These are phyloP conservation scores for Neocallimastix lanati DNA, from an alignment of 192 early-diverging fungal species.

Conservation along the genomic window DNA sequence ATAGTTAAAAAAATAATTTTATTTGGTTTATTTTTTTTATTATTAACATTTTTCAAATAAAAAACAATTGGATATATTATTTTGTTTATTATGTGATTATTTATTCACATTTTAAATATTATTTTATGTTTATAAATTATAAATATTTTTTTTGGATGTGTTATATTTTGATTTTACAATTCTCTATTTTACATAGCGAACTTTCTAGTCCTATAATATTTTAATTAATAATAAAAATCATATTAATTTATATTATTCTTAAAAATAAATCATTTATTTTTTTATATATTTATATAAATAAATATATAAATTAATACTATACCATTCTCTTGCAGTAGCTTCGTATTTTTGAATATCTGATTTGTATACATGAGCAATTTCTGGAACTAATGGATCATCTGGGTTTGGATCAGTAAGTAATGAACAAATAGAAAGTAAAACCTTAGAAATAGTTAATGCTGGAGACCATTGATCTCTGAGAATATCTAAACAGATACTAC, in stretches of 20 bases:
- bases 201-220: background rate
- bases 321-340: background rate
- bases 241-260: background rate
- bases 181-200: background rate
- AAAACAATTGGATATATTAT: no score
- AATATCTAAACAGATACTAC: constrained; percentile 95
- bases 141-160: no score
- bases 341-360: constrained; percentile 29
- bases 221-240: background rate
- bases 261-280: no score
- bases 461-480: constrained; percentile 98
- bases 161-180: background rate
- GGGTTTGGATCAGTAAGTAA: constrained; percentile 98
- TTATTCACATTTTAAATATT: background rate
- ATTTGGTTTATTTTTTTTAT: no score
- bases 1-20: no score
- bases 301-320: background rate
- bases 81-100: no score
- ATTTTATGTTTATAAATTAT: background rate
- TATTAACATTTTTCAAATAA: no score
- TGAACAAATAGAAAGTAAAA: constrained; percentile 94
- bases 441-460: no score
- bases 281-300: no score
- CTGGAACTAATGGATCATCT: constrained; percentile 89
- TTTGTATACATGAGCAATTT: constrained; percentile 96